Evolutionary conservation across 1,284 basidiomycete species (phyloP).

Genomic region (Marasmius sp.): DNA sequence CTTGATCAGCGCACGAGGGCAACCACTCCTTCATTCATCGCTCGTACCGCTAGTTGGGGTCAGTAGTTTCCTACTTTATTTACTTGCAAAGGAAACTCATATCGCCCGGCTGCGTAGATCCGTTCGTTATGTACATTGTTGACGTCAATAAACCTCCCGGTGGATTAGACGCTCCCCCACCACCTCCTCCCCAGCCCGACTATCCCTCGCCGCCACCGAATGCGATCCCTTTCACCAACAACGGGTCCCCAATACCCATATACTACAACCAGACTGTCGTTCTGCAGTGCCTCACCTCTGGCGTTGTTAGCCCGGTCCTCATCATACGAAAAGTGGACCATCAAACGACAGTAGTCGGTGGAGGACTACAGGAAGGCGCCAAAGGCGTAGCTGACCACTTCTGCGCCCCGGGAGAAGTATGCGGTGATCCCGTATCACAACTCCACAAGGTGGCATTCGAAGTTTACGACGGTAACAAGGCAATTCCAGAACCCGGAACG

Average conservation of each 20-base stretch:
- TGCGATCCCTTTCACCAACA: constrained; percentile 79
- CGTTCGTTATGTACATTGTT: constrained; percentile 95
- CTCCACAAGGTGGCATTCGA: constrained; percentile 94
- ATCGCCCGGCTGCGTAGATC: constrained; percentile 51
- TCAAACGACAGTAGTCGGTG: constrained; percentile 87
- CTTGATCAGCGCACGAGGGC: constrained; percentile 72
- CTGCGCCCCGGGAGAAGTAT: constrained; percentile 81
- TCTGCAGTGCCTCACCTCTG: constrained; percentile 91
- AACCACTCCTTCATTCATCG: constrained; percentile 80
- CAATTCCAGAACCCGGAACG: constrained; percentile 67
- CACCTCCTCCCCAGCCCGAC: constrained; percentile 77
- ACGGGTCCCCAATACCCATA: constrained; percentile 79
- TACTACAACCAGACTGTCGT: constrained; percentile 97
- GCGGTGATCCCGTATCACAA: constrained; percentile 93
- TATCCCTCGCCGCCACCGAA: constrained; percentile 90
- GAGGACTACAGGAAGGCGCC: constrained; percentile 78
- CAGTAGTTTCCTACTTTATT: constrained; percentile 24
- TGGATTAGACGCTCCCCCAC: constrained; percentile 72
- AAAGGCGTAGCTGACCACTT: constrained; percentile 82
- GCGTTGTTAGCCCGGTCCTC: constrained; percentile 88
- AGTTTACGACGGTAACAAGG: constrained; percentile 73
- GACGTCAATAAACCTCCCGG: constrained; percentile 80
- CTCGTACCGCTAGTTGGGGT: constrained; percentile 85
- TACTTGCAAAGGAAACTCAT: constrained; percentile 15
- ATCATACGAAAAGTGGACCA: constrained; percentile 94